Base-by-base conservation (phyloP, 768 basidiomycete genomes). In the Calocera cornea region DNA sequence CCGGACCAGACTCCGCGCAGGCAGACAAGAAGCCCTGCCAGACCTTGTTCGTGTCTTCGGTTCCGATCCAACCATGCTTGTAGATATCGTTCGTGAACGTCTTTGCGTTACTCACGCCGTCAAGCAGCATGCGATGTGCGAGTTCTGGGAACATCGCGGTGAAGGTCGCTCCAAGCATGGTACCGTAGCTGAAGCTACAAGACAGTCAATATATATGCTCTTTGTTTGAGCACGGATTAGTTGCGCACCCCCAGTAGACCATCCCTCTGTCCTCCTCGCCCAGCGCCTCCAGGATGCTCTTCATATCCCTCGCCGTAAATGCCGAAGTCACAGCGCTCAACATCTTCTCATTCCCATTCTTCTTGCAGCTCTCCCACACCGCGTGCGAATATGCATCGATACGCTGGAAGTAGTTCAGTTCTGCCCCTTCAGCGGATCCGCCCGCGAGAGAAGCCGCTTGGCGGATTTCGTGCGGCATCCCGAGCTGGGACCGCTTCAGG, bases 281-380 rank as follows among this genome's bases (percentile, higher is more conserved):
- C 11, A 72, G 34, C 16, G 68, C 68, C 27, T 71, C 66, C 40
- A 69, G 33, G 29, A 73, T 70, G 34, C 65, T 49, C 47, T 60
- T 64, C 71, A 72, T 72, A 24, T 73, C 72, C 27, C 72, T 41
- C 17, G 69, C 72, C 1, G 68, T 63, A 29, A 69, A 70, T 1
- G 71, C 69, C 3, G 72, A 72, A 22, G 64, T 68, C 38, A 68
- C 68, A 0, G 60, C 31, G 10, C 68, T 29, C 24, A 73, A 19
- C 36, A 72, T 65, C 12, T 66, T 63, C n/a, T 60, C 8, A 41
- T 70, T 34, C 10, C 64, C 71, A 36, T 47, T 64, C 34, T 19
- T 2, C 5, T 54, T 31, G 41, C 72, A 73, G 0, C 69, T 67
- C 3, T n/a, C 29, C 29, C 27, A 44, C 31, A 68, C 27, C 7